Percentiles rank a stretch among this genome's conserved stretches.
phyloP scores from a whole-genome alignment of 108 stramenopile species.

The Skeletonema grethae region DNA sequence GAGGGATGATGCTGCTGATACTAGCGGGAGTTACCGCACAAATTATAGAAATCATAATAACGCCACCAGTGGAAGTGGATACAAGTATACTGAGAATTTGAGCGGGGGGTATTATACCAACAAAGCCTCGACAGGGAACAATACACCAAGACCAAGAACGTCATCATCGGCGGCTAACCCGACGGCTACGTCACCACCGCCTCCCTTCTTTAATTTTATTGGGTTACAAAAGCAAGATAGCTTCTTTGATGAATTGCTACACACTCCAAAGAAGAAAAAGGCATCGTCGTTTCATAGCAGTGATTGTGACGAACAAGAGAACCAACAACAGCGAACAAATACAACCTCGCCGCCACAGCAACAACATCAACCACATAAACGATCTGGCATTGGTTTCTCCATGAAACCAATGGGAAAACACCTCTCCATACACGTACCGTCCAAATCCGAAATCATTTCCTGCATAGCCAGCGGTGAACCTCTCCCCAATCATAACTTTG shows the following conservation, averaged over 20 bases:
- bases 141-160: not conserved
- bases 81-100: slow-evolving; percentile 31
- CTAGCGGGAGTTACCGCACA: not conserved
- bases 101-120: slow-evolving; percentile 43
- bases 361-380: not conserved
- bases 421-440: slow-evolving; percentile 38
- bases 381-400: slow-evolving; percentile 37
- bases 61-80: not conserved
- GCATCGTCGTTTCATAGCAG: not conserved
- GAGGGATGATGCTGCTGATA: not conserved
- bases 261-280: slow-evolving; percentile 3
- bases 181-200: not conserved
- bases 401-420: slow-evolving; percentile 31
- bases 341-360: not conserved
- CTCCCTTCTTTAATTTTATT: not conserved
- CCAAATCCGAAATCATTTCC: slow-evolving; percentile 29
- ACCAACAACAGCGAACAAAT: not conserved
- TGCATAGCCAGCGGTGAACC: slow-evolving; percentile 23
- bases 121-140: not conserved
- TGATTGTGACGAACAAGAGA: not conserved
- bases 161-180: slow-evolving; percentile 5
- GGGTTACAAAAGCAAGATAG: slow-evolving; percentile 22
- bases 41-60: not conserved
- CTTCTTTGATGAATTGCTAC: slow-evolving; percentile 39
- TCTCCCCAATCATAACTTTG: slow-evolving; percentile 22